These are phyloP conservation scores for Phytophthora palmivora DNA, from an alignment of 352 stramenopile genomes.

Conservation along the genomic window DNA sequence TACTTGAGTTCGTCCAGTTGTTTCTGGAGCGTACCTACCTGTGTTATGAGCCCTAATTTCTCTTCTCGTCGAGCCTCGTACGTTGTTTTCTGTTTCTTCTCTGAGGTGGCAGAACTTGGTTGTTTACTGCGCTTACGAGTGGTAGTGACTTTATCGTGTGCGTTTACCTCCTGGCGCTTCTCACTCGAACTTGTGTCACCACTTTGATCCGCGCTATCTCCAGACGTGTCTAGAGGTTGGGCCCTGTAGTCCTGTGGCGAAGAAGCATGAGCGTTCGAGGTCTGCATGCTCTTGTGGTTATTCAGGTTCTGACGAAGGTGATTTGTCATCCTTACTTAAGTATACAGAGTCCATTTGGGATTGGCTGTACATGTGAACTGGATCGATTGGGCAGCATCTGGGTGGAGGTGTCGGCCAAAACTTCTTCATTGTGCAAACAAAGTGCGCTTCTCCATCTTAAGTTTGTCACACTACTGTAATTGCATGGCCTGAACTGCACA, in stretches of 20 bases:
- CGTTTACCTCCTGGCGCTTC: neutral
- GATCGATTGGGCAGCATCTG: no score
- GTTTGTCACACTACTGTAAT: no score
- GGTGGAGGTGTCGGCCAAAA: no score
- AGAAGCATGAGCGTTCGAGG: no score
- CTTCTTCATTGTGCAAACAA: no score
- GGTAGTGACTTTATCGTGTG: constrained; percentile 1
- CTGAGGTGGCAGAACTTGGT: neutral
- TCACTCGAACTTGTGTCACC: neutral
- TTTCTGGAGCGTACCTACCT: constrained; percentile 40
- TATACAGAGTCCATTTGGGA: no score
- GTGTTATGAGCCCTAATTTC: constrained; percentile 30
- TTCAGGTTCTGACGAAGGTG: no score
- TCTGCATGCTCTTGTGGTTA: neutral
- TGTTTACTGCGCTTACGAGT: constrained; percentile 7
- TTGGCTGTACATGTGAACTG: no score
- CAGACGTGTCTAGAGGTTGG: neutral
- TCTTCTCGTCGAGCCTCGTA: constrained; percentile 44
- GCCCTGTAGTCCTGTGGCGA: neutral
- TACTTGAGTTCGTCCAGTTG: constrained; percentile 49
- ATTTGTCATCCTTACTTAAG: no score
- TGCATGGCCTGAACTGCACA: no score
- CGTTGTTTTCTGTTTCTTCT: constrained; percentile 41
- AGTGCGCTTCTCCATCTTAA: no score
- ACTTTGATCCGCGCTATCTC: constrained; percentile 2